phyloP scores from a whole-genome alignment of 2,329 filamentous ascomycete species.

The Talaromyces albobiverticillius region DNA sequence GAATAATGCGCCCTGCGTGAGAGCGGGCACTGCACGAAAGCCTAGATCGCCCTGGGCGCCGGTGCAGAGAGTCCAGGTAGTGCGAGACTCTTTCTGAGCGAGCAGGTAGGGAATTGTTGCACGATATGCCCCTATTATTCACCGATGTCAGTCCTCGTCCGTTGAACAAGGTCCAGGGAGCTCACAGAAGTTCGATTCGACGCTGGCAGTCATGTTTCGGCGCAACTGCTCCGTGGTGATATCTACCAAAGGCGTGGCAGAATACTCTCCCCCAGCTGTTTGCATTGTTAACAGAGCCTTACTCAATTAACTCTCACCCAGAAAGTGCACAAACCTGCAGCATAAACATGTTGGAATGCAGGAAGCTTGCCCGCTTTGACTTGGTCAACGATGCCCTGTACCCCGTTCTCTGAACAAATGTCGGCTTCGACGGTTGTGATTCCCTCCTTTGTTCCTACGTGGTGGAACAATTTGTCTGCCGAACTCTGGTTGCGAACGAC shows the following conservation, averaged over 20 bases:
- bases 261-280: slow-evolving; percentile 7
- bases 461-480: slow-evolving; percentile 2
- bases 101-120: slow-evolving; percentile 8
- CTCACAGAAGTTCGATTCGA: slow-evolving; percentile 13
- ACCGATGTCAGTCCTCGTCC: background rate
- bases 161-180: background rate
- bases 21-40: slow-evolving; percentile 3
- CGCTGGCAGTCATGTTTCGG: slow-evolving; percentile 9
- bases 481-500: slow-evolving; percentile 2
- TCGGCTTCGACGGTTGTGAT: slow-evolving; percentile 6
- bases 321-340: background rate
- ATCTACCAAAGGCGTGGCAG: slow-evolving; percentile 1
- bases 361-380: slow-evolving; percentile 3
- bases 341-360: slow-evolving; percentile 3
- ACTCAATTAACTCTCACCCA: background rate
- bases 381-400: background rate
- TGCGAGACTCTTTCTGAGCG: background rate
- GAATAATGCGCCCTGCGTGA: slow-evolving; percentile 6
- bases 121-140: slow-evolving; percentile 10
- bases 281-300: background rate
- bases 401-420: background rate
- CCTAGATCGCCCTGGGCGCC: slow-evolving; percentile 11
- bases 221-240: slow-evolving; percentile 2
- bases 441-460: background rate
- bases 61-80: slow-evolving; percentile 10